These are phyloP conservation scores for Aegilops bicornis DNA, from an alignment of 176 grass and related monocot genomes.

Conservation along the genomic window DNA sequence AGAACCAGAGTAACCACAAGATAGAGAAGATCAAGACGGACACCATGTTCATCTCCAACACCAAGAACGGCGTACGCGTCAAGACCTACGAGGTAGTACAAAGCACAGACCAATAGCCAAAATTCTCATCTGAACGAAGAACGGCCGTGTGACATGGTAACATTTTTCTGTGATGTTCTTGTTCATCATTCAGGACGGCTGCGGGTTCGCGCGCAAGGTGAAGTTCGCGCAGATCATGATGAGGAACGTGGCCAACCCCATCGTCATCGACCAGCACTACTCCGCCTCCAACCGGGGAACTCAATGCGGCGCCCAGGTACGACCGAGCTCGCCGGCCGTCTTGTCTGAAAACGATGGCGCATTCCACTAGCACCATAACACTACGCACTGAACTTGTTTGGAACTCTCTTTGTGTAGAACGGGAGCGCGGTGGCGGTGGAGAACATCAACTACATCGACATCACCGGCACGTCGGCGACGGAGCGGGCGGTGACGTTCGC, in stretches of 20 bases:
- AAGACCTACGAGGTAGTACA: conserved; percentile 72
- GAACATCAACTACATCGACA: conserved; percentile 41
- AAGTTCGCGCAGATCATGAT: conserved; percentile 61
- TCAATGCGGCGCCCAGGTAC: conserved; percentile 33
- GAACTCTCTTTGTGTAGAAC: not conserved
- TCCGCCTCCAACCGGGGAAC: conserved; percentile 24
- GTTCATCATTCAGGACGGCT: conserved; percentile 30
- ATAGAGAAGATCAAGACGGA: conserved; percentile 67
- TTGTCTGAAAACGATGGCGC: not conserved
- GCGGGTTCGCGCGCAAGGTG: conserved; percentile 61
- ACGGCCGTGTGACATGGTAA: not conserved
- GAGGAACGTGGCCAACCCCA: conserved; percentile 69
- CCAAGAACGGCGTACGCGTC: conserved; percentile 58
- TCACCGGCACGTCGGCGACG: conserved; percentile 47
- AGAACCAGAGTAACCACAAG: conserved; percentile 18
- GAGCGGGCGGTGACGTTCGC: conserved; percentile 32
- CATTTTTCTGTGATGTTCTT: not conserved
- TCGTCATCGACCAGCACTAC: conserved; percentile 59
- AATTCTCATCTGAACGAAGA: conserved; percentile 1
- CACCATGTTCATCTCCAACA: conserved; percentile 56
- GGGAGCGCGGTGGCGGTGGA: conserved; percentile 11
- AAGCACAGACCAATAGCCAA: not conserved
- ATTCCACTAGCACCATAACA: not conserved
- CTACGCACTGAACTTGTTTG: conserved; percentile 5
- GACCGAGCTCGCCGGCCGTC: not conserved